Conservation (phyloP, 352 stramenopile species). For the Hyphochytrium catenoides region DNA sequence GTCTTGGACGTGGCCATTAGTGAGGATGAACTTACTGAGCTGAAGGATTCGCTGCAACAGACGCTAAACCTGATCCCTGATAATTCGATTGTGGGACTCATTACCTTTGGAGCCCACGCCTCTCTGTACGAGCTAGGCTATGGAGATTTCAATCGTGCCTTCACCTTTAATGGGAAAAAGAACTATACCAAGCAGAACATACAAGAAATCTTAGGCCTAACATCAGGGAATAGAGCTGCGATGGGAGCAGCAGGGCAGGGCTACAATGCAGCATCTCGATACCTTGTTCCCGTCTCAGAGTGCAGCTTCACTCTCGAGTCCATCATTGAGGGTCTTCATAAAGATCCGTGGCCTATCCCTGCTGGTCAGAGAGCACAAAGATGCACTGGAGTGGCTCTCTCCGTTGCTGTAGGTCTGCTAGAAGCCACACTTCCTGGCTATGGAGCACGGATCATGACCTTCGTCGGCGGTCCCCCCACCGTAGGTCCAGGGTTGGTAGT, state of each 20-base stretch:
- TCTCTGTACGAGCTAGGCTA: constrained; percentile 96
- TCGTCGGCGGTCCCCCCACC: constrained; percentile 88
- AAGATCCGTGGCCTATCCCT: constrained; percentile 90
- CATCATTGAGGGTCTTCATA: constrained; percentile 91
- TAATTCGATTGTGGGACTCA: constrained; percentile 88
- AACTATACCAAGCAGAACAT: constrained; percentile 87
- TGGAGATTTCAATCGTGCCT: constrained; percentile 80
- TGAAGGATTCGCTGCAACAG: constrained; percentile 96
- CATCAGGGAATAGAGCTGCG: constrained; percentile 7
- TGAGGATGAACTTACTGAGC: constrained; percentile 84
- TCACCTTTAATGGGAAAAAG: constrained; percentile 97
- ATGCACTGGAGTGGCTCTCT: constrained; percentile 87
- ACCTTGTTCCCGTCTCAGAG: constrained; percentile 88
- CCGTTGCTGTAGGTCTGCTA: constrained; percentile 82
- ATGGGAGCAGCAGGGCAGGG: constrained; percentile 22
- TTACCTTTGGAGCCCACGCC: constrained; percentile 97
- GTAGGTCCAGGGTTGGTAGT: constrained; percentile 87
- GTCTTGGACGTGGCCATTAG: constrained; percentile 89
- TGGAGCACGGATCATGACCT: constrained; percentile 93
- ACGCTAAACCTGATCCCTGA: constrained; percentile 92
- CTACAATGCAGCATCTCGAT: constrained; percentile 68
- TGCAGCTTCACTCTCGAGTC: constrained; percentile 89
- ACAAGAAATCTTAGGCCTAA: constrained; percentile 84
- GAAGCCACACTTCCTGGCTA: constrained; percentile 83
- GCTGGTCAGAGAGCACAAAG: constrained; percentile 81